Conservation (phyloP, 495 filamentous ascomycete species). For the Penicillium alfredii region DNA sequence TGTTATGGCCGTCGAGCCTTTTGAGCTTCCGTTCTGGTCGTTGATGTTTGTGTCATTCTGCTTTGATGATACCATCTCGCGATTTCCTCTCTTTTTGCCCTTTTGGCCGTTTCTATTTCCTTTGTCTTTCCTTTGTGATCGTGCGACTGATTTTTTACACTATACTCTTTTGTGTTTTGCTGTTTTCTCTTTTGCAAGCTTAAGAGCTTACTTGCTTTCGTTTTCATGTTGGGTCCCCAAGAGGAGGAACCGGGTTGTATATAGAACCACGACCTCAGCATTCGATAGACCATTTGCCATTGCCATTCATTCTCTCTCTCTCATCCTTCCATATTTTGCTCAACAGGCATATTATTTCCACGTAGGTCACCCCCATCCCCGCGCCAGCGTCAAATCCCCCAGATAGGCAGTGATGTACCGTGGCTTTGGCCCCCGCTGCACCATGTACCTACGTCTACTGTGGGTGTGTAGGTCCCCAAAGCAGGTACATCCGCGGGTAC, state of each 20-base stretch:
- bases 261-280: conserved; percentile 17
- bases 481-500: too few relatives aligned
- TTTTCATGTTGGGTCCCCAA: conserved; percentile 3
- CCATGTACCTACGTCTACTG: conserved; percentile 1
- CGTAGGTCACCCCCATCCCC: conserved; percentile 2
- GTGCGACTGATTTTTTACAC: too few relatives aligned
- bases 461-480: too few relatives aligned
- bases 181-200: conserved; percentile 2
- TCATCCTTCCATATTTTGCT: too few relatives aligned
- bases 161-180: conserved; percentile 3
- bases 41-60: conserved; percentile 31
- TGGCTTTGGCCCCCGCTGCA: conserved; percentile 2
- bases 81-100: conserved; percentile 17
- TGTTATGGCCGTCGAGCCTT: conserved; percentile 12
- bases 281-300: conserved; percentile 5
- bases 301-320: not conserved
- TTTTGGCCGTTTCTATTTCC: not conserved
- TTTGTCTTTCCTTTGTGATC: conserved; percentile 5
- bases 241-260: conserved; percentile 14
- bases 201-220: not conserved
- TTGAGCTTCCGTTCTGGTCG: conserved; percentile 8
- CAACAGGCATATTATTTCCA: conserved; percentile 17
- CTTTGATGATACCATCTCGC: conserved; percentile 44
- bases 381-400: too few relatives aligned
- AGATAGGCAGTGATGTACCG: conserved; percentile 5